Conservation (phyloP, 306 rosid genomes). For the Oxytropis ochrocephala region DNA sequence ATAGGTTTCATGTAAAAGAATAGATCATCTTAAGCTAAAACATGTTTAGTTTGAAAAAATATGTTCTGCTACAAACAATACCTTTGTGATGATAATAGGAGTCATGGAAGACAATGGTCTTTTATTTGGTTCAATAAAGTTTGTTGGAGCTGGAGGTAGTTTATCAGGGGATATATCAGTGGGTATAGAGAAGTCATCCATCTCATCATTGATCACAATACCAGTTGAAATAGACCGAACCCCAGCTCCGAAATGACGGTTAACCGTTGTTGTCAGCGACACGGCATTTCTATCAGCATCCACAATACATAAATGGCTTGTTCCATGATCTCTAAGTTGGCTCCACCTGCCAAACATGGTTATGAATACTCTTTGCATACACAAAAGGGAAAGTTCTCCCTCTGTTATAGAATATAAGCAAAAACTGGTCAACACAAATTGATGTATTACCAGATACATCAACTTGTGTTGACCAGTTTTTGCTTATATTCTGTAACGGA, state of each 20-base stretch:
- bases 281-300: constrained; percentile 88
- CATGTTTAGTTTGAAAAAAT: too few relatives aligned
- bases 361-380: not conserved
- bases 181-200: constrained; percentile 83
- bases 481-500: too few relatives aligned
- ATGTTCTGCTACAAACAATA: not conserved
- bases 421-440: too few relatives aligned
- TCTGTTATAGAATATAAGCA: too few relatives aligned
- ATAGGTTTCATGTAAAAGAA: not conserved
- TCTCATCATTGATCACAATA: constrained; percentile 74
- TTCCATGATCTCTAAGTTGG: constrained; percentile 92
- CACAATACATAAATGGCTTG: constrained; percentile 87
- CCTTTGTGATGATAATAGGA: constrained; percentile 74
- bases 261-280: constrained; percentile 68
- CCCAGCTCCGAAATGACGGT: constrained; percentile 62
- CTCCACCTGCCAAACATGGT: constrained; percentile 62
- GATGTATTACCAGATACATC: too few relatives aligned
- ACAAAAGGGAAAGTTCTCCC: too few relatives aligned
- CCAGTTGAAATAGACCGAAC: constrained; percentile 83
- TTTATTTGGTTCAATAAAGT: constrained; percentile 71
- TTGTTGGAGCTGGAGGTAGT: constrained; percentile 87
- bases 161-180: constrained; percentile 46
- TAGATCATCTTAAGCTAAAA: not conserved
- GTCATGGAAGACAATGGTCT: constrained; percentile 90
- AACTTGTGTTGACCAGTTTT: too few relatives aligned